Evolutionary conservation across 2,329 filamentous ascomycete genomes (phyloP).

Genomic region (Colletotrichum lupini): DNA sequence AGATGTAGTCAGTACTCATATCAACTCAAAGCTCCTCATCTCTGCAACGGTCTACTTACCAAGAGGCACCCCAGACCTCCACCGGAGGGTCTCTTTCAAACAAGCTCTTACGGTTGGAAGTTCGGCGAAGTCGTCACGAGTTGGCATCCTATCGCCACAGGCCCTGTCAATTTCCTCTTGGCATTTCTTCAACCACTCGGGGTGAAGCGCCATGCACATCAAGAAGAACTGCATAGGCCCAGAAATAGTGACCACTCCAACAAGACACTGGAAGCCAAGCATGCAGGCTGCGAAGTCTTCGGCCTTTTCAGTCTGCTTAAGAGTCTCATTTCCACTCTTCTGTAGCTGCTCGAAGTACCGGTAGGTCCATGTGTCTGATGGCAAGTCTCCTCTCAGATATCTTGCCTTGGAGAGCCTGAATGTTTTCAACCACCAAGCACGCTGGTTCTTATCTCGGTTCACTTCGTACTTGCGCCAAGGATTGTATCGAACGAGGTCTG

Average conservation of each 20-base stretch:
- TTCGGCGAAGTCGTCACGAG: constrained; percentile 58
- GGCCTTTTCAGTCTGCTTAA: constrained; percentile 55
- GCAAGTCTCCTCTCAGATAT: constrained; percentile 52
- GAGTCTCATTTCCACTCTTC: constrained; percentile 49
- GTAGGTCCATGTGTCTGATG: constrained; percentile 58
- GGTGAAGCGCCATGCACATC: constrained; percentile 64
- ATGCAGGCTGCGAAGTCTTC: constrained; percentile 61
- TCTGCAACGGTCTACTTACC: constrained; percentile 44
- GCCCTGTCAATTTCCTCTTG: constrained; percentile 69
- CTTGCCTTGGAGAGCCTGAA: constrained; percentile 54
- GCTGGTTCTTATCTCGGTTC: constrained; percentile 54
- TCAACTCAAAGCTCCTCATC: background rate
- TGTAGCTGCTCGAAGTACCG: constrained; percentile 59
- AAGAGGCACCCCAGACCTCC: constrained; percentile 66
- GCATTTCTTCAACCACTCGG: constrained; percentile 62
- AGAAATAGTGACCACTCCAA: constrained; percentile 61
- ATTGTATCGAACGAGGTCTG: constrained; percentile 51
- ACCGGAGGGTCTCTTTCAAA: constrained; percentile 68
- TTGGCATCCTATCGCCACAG: constrained; percentile 64
- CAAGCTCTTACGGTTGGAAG: constrained; percentile 66
- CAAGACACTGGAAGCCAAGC: constrained; percentile 62
- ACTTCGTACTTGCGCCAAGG: constrained; percentile 61
- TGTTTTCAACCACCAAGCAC: constrained; percentile 58
- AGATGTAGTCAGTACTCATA: background rate
- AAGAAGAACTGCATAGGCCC: constrained; percentile 63